Evolutionary conservation across 2,329 filamentous ascomycete species (phyloP).

Genomic region (Coleophoma cylindrospora): DNA sequence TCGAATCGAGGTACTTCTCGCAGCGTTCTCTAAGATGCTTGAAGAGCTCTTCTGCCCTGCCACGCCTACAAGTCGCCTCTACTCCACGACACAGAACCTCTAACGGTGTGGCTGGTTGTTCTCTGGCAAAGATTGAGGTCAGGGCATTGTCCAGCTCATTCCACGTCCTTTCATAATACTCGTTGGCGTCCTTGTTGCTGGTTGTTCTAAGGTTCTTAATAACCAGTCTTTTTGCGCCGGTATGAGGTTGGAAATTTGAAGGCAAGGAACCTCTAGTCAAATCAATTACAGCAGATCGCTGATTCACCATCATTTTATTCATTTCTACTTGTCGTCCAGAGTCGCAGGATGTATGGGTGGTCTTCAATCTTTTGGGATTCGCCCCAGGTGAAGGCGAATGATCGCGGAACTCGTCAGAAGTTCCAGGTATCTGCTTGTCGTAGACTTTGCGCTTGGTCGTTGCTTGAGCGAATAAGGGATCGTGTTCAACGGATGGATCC

Average conservation of each 20-base stretch:
- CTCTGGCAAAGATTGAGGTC: slow-evolving; percentile 63
- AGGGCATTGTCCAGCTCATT: slow-evolving; percentile 70
- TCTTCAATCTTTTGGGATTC: slow-evolving; percentile 63
- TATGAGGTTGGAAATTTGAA: slow-evolving; percentile 61
- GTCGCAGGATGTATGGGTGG: slow-evolving; percentile 50
- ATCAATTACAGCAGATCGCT: slow-evolving; percentile 14
- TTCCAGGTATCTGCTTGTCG: slow-evolving; percentile 5
- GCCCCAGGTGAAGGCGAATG: slow-evolving; percentile 31
- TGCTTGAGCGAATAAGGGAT: slow-evolving; percentile 7
- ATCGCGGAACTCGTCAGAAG: too few species aligned
- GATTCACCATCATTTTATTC: slow-evolving; percentile 15
- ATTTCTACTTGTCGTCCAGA: slow-evolving; percentile 12
- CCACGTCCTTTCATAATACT: slow-evolving; percentile 76
- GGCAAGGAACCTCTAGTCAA: slow-evolving; percentile 12
- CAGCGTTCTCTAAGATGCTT: slow-evolving; percentile 61
- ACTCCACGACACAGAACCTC: slow-evolving; percentile 87
- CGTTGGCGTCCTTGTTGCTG: slow-evolving; percentile 55
- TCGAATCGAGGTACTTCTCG: slow-evolving; percentile 59
- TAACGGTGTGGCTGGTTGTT: slow-evolving; percentile 64
- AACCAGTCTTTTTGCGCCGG: slow-evolving; percentile 79
- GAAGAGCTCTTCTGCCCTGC: slow-evolving; percentile 64
- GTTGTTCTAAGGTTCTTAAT: slow-evolving; percentile 82
- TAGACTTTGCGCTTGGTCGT: slow-evolving; percentile 19
- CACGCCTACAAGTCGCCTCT: slow-evolving; percentile 84
- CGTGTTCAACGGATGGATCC: slow-evolving; percentile 16